A percentile compares a stretch with the other conserved stretches of the same genome.
Evolutionary conservation across 2,329 filamentous ascomycete species (phyloP).

Genomic region (Laburnicola sp.): DNA sequence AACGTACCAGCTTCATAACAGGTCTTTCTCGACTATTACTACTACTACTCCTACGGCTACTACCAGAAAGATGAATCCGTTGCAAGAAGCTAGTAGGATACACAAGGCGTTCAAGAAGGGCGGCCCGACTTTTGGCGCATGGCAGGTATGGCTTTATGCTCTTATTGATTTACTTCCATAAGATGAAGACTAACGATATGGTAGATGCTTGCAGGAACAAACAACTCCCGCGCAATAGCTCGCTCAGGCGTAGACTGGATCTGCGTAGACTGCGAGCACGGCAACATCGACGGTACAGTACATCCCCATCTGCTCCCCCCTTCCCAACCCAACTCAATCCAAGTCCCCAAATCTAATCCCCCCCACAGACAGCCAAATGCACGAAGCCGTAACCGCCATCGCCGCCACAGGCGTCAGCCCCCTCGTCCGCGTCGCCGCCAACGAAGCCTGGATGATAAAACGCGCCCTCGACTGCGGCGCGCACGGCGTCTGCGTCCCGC

Average conservation of each 20-base stretch:
- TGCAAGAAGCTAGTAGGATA: conserved; percentile 59
- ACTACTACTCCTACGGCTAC: too few species aligned
- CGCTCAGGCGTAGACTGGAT: conserved; percentile 59
- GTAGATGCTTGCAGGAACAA: conserved; percentile 57
- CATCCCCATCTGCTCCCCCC: not conserved
- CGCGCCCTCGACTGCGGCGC: conserved; percentile 63
- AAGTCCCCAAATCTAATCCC: conserved; percentile 15
- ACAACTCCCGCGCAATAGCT: conserved; percentile 57
- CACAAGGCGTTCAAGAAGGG: conserved; percentile 56
- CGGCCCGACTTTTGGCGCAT: conserved; percentile 58
- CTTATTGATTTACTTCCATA: not conserved
- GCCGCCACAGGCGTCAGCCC: conserved; percentile 50
- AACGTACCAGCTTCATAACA: not conserved
- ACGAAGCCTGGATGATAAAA: conserved; percentile 66
- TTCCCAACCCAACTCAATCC: not conserved
- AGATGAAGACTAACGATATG: conserved; percentile 14
- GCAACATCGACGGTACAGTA: conserved; percentile 56
- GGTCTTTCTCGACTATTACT: not conserved
- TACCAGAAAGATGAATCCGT: conserved; percentile 42
- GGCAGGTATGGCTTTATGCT: conserved; percentile 53
- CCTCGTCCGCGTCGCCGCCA: conserved; percentile 56
- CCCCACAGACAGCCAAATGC: conserved; percentile 54
- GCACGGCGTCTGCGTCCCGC: conserved; percentile 60
- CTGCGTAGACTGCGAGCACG: conserved; percentile 59
- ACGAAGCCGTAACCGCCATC: conserved; percentile 57